Percentiles rank a stretch among this genome's conserved stretches.
phyloP scores from a whole-genome alignment of 2,329 filamentous ascomycete species.

The Diplodia sapinea region DNA sequence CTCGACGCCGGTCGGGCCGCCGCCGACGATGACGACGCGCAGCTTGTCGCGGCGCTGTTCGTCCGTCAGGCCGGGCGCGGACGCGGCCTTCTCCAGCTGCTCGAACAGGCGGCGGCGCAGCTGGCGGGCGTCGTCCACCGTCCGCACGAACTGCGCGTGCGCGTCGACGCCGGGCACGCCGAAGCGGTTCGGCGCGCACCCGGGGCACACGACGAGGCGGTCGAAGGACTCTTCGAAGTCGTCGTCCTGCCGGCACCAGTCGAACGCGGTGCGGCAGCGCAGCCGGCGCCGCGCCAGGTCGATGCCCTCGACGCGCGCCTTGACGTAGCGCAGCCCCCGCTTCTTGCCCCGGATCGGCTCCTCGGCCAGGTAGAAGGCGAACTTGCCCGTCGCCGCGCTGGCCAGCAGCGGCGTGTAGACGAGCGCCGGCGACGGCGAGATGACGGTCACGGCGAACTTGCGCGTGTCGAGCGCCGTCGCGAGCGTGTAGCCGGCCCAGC shows the following conservation, averaged over 20 bases:
- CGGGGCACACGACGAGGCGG: slow-evolving; percentile 51
- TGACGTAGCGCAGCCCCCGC: slow-evolving; percentile 45
- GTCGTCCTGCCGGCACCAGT: slow-evolving; percentile 33
- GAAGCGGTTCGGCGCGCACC: slow-evolving; percentile 50
- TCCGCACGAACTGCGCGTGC: slow-evolving; percentile 49
- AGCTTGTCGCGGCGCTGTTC: slow-evolving; percentile 44
- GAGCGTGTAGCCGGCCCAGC: slow-evolving; percentile 51
- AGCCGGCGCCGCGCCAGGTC: slow-evolving; percentile 46
- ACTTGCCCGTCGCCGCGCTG: slow-evolving; percentile 51
- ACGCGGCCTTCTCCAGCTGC: slow-evolving; percentile 48
- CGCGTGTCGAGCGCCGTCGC: slow-evolving; percentile 45
- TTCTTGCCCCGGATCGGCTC: slow-evolving; percentile 50
- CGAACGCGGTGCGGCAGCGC: slow-evolving; percentile 47
- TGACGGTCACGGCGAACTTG: slow-evolving; percentile 50
- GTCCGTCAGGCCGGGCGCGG: slow-evolving; percentile 40
- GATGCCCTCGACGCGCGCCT: slow-evolving; percentile 49
- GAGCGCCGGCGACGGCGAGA: slow-evolving; percentile 52
- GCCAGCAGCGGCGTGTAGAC: slow-evolving; percentile 53
- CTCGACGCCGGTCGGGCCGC: slow-evolving; percentile 52
- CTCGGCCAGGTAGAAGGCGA: slow-evolving; percentile 54
- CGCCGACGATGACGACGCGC: slow-evolving; percentile 50
- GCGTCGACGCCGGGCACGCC: slow-evolving; percentile 49
- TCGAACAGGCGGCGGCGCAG: slow-evolving; percentile 47
- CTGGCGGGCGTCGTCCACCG: slow-evolving; percentile 44
- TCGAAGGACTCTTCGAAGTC: slow-evolving; percentile 52